Evolutionary conservation across 176 grass and related monocot genomes (phyloP), one percentile per base, ranked within the genome.

Genomic region (Zizania latifolia): DNA sequence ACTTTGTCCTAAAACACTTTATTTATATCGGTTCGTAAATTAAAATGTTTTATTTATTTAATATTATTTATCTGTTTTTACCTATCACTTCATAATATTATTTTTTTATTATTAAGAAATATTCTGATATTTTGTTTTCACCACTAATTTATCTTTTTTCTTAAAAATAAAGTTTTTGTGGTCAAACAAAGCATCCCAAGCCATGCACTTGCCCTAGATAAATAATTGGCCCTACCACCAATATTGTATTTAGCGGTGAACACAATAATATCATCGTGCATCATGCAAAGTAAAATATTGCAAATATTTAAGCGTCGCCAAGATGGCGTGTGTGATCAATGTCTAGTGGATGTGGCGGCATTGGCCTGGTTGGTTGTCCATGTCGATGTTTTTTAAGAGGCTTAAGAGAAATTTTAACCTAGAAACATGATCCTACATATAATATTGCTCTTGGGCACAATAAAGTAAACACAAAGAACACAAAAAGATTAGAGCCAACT

Each of bases 171-270:
- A n/a, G n/a, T n/a, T n/a, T n/a, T n/a, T n/a, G n/a, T n/a, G n/a
- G 86, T 88, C 81, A 88, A 88, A 84, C 75, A 88, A 88, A 69
- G 75, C 39, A 75, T 80, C 75, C 80, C 43, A 68, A 70, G 28
- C 74, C 62, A 77, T 69, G 51, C 80, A 83, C 69, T 83, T 83
- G 81, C 75, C 80, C 36, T 84, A 57, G 45, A 76, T 63, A 70
- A 84, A 80, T 62, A 70, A 75, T 71, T 80, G 45, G 70, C 76
- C 76, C 41, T 43, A 69, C 62, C 70, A 70, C 43, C 17, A 84
- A 44, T 88, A 79, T 62, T 79, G 61, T 79, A 88, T 66, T 13
- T 75, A 55, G 22, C 76, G 81, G 76, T 84, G 36, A 75, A 70
- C 70, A 71, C 11, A 70, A 75, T 70, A n/a, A n/a, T n/a, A 79